Base-by-base conservation (phyloP, 164 flowering plant genomes). In the Magnolia kwangsiensis region DNA sequence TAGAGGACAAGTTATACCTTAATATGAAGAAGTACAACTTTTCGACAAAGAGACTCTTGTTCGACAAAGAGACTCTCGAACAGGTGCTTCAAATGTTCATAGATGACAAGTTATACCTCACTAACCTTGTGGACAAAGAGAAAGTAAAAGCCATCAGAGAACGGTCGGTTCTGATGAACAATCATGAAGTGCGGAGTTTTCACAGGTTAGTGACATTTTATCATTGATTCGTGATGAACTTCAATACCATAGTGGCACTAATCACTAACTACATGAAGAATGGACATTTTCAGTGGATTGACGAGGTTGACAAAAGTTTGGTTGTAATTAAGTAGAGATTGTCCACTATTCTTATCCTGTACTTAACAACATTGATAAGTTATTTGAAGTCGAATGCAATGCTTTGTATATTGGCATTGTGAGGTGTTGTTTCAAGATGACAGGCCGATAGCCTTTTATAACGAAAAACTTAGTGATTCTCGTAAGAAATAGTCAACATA, bases 181-280 rank as follows among this genome's bases (percentile, higher is more conserved):
- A 27, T 11, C 2, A 7, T 19, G 58, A 72, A 7, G 72, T 67
- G 10, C 45, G 67, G 0, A 67, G 72, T 24, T 78, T 73, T 23
- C 72, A 78, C 67, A 76, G 73, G 8, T 51, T 78, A 8, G 58
- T 27, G 1, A 27, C 74, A 6, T 78, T 72, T n/a, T 78, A 77
- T 31, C 3, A 24, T 19, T 10, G 55, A 1, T 77, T 77, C 2
- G 7, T 77, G 18, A 0, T 6, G 4, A 66, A 77, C 23, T 77
- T 77, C 20, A 65, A 67, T 66, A 13, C 72, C 10, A 72, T 72
- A 6, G 0, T 50, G 16, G 73, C 58, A 5, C 58, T 61, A 45
- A n/a, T 71, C 10, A 71, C 19, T 16, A 24, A 49, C 7, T 20
- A 9, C 23, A 3, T 71, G 4, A 71, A 71, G 50, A 71, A 71